Evolutionary conservation across 2,329 filamentous ascomycete species (phyloP).

Genomic region (Grosmannia penicillata): DNA sequence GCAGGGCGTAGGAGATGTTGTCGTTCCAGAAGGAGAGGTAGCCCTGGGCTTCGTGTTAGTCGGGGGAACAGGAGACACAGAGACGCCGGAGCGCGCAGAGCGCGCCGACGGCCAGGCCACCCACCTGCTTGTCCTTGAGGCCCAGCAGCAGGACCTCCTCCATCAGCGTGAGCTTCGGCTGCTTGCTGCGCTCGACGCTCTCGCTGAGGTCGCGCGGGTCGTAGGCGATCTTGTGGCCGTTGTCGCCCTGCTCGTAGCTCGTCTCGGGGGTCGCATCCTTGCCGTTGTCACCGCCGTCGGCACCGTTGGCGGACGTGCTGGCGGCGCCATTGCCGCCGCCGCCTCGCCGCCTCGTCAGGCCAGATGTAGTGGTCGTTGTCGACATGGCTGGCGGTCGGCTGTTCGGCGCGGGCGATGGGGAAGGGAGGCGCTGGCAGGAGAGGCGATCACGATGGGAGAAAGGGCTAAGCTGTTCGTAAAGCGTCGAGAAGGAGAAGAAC

Average conservation of each 20-base stretch:
- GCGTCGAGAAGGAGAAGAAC: too few species aligned
- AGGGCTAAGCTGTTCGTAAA: too few species aligned
- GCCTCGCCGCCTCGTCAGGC: constrained; percentile 51
- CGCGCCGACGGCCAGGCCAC: constrained; percentile 4
- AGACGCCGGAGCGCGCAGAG: too few species aligned
- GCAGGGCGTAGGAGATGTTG: constrained; percentile 95
- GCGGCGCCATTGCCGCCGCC: constrained; percentile 31
- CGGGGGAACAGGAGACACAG: too few species aligned
- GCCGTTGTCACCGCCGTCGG: constrained; percentile 45
- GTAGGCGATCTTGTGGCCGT: constrained; percentile 97
- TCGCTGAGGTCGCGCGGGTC: constrained; percentile 96
- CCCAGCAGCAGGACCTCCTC: constrained; percentile 93
- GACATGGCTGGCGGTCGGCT: constrained; percentile 3
- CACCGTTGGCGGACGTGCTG: constrained; percentile 37
- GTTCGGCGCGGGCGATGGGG: not conserved
- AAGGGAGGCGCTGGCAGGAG: not conserved
- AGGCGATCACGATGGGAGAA: not conserved
- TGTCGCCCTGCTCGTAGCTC: constrained; percentile 81
- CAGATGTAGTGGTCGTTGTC: constrained; percentile 19
- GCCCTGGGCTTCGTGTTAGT: constrained; percentile 42
- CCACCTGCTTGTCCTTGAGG: constrained; percentile 95
- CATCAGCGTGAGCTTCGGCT: constrained; percentile 97
- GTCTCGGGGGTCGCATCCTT: constrained; percentile 51
- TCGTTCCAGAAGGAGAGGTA: constrained; percentile 99
- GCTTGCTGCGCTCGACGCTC: constrained; percentile 89